Evolutionary conservation across 106 monocot genomes (phyloP), one percentile per base, ranked within the genome.

Genomic region (Narthecium ossifragum): DNA sequence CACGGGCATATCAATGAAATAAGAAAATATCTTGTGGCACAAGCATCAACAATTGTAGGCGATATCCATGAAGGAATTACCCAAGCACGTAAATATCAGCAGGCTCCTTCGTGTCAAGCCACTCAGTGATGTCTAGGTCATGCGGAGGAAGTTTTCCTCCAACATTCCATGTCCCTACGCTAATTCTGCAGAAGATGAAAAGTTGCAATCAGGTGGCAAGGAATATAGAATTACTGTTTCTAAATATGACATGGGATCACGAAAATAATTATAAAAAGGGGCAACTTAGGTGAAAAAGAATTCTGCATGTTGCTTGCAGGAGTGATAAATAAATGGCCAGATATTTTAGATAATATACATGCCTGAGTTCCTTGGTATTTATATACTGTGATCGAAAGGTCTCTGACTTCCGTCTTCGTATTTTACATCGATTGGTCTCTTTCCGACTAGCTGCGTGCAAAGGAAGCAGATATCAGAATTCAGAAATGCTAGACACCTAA

Each of bases 91-190:
- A 88, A 36, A 88, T 76, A 83, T 88, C 88, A 47, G 86, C 82
- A 24, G 86, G 83, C 20, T 96, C 85, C 52, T 83, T 67, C 58
- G 69, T 71, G 62, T 86, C 62, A 8, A 96, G 51, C 94, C 94
- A 96, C 1, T 81, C 83, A 17, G 62, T 56, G 41, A 96, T 86
- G 34, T 96, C 78, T 12, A 86, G 57, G 62, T 86, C 75, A 60
- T 81, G 68, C 25, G 83, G 65, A 66, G 94, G 94, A 78, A 76
- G 62, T 61, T 59, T 85, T 11, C 90, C 90, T 55, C 68, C 90
- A 66, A 81, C 90, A 74, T 96, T 96, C 94, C 94, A 96, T 65
- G 94, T 90, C 49, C 94, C 94, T 55, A 68, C 83, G 46, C 85
- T 86, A 37, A 94, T 61, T 62, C 93, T 94, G 71, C 39, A 69